Conservation (phyloP, 2,329 filamentous ascomycete species). For the Aureobasidium subglaciale region DNA sequence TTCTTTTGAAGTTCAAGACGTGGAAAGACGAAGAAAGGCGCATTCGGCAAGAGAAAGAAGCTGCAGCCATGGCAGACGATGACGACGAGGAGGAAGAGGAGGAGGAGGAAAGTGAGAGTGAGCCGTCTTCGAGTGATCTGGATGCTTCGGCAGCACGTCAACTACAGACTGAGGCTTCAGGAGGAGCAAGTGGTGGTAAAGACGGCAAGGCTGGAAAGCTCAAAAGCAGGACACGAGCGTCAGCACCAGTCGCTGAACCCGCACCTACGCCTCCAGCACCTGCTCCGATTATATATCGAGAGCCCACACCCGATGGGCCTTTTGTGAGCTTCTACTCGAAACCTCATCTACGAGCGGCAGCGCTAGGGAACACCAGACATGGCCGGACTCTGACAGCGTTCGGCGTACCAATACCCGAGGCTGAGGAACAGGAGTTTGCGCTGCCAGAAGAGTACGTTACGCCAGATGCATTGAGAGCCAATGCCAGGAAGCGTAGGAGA, state of each 20-base stretch:
- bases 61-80: conserved; percentile 45
- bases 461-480: conserved; percentile 42
- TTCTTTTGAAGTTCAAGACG: conserved; percentile 78
- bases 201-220: conserved; percentile 28
- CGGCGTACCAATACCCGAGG: conserved; percentile 71
- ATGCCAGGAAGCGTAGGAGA: conserved; percentile 56
- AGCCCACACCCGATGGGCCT: conserved; percentile 44
- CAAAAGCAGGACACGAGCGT: conserved; percentile 27
- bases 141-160: conserved; percentile 68
- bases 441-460: conserved; percentile 60
- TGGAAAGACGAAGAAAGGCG: conserved; percentile 90
- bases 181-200: conserved; percentile 6
- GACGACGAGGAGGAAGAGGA: conserved; percentile 33
- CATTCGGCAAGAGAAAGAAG: conserved; percentile 68
- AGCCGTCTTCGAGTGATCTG: conserved; percentile 61
- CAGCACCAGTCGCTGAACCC: not conserved
- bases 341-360: conserved; percentile 69
- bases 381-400: conserved; percentile 70
- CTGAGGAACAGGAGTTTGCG: conserved; percentile 63
- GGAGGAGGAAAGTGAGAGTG: conserved; percentile 31
- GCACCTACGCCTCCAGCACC: conserved; percentile 28
- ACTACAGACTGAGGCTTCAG: conserved; percentile 55
- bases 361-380: conserved; percentile 65
- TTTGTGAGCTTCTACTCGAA: conserved; percentile 86
- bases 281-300: conserved; percentile 21